Base-by-base conservation (phyloP, 2,329 filamentous ascomycete genomes). In the Paecilomyces sp. region DNA sequence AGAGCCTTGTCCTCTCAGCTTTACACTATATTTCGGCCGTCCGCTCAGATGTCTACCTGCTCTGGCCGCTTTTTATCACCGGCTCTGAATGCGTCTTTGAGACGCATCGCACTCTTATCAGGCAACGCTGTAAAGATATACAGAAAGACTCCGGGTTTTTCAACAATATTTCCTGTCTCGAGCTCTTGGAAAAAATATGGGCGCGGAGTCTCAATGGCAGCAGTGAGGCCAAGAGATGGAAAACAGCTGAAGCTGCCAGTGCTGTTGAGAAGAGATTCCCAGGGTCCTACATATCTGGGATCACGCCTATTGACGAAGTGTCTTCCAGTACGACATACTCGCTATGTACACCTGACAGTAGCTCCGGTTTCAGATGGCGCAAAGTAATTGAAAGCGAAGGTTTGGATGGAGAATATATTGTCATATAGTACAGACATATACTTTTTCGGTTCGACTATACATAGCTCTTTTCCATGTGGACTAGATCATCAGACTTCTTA, bases 1-100 rank as follows among this genome's bases (percentile, higher is more conserved):
- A 95, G 73, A 88, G 87, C 64, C 83, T 95, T 22, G 92, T 96
- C 58, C 86, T 86, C 69, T 87, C 91, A 64, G 89, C 92, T 0
- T 83, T 97, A 50, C 89, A 87, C 75, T 93, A 95, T 75, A 90
- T 94, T 59, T 88, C 87, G 6, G 88, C 87, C 57, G 86, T 97
- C 41, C 87, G 90, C 62, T 83, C 87, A 2, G 88, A 96, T 75
- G 95, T 96, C 70, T 96, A 96, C 72, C 78, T 97, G 9, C 84
- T 97, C 8, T 97, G 92, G 93, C 92, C 93, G 2, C 82, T 97
- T 2, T 96, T 97, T 72, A 88, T 97, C 57, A 87, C 89, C 0
- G 92, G 92, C 22, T 92, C 90, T 24, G 93, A 97, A 77, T 96
- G 91, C 68, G 88, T 94, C 63, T 88, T 91, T 65, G 86, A 90